These are phyloP conservation scores for Euphorbia peplus DNA, from an alignment of 345 rosid genomes.

Conservation along the genomic window DNA sequence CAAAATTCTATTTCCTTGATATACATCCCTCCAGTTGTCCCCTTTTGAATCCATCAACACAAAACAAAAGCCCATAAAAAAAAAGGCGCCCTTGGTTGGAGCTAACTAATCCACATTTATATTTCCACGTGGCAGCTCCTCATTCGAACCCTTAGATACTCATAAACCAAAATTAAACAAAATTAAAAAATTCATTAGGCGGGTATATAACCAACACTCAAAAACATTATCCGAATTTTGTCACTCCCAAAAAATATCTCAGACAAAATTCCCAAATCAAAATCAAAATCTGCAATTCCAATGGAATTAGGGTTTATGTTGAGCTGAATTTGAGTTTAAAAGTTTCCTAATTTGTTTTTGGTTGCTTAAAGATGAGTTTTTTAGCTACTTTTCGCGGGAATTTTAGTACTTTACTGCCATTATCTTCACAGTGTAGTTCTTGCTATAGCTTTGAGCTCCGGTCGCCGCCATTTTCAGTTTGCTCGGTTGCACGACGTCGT, in stretches of 20 bases:
- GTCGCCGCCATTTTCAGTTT: constrained; percentile 48
- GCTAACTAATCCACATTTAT: background rate
- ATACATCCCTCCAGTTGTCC: too few species aligned
- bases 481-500: constrained; percentile 31
- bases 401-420: constrained; percentile 22
- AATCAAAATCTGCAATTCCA: background rate
- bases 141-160: constrained; percentile 8
- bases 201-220: background rate
- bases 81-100: too few species aligned
- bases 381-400: constrained; percentile 52
- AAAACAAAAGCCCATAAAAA: too few species aligned
- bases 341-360: background rate
- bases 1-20: too few species aligned
- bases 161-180: background rate
- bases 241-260: background rate
- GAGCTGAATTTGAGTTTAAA: background rate
- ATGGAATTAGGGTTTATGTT: constrained; percentile 15
- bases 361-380: constrained; percentile 41
- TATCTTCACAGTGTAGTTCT: constrained; percentile 44
- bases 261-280: background rate
- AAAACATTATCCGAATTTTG: constrained; percentile 11
- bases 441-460: constrained; percentile 41
- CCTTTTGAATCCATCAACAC: too few species aligned
- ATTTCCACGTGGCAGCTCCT: background rate
- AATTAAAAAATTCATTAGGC: background rate